phyloP scores from a whole-genome alignment of 305 asterid species.

The Striga hermonthica region DNA sequence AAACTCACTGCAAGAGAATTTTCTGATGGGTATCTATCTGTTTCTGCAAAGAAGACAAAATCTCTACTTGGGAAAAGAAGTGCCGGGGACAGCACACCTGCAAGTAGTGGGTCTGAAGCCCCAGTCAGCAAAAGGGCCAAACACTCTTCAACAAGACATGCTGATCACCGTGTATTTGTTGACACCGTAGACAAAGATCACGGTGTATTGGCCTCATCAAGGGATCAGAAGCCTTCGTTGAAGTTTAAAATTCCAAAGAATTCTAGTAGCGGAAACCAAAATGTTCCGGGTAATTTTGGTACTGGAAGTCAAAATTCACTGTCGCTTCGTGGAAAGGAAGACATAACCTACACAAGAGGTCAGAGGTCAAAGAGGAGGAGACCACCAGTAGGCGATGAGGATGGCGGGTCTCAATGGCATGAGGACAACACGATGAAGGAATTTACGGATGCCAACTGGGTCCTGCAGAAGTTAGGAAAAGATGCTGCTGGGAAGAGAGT shows the following conservation, averaged over 20 bases:
- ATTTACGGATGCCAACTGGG: slow-evolving; percentile 84
- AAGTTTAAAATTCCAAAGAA: slow-evolving; percentile 75
- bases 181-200: slow-evolving; percentile 42
- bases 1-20: slow-evolving; percentile 41
- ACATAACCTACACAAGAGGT: slow-evolving; percentile 65
- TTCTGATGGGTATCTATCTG: slow-evolving; percentile 41
- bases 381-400: slow-evolving; percentile 52
- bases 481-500: slow-evolving; percentile 96
- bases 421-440: slow-evolving; percentile 61
- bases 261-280: slow-evolving; percentile 52
- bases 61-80: slow-evolving; percentile 49
- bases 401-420: slow-evolving; percentile 42
- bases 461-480: slow-evolving; percentile 89
- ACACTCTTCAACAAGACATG: slow-evolving; percentile 36
- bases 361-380: slow-evolving; percentile 83
- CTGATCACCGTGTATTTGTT: slow-evolving; percentile 41
- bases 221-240: slow-evolving; percentile 58
- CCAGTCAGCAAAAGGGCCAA: slow-evolving; percentile 44
- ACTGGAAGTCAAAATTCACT: slow-evolving; percentile 37
- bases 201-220: slow-evolving; percentile 36
- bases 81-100: slow-evolving; percentile 42
- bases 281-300: slow-evolving; percentile 27
- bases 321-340: slow-evolving; percentile 57
- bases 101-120: slow-evolving; percentile 44
- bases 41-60: slow-evolving; percentile 43